These are phyloP conservation scores for Fusarium siculi DNA, from an alignment of 2,329 filamentous ascomycete species.

Conservation along the genomic window DNA sequence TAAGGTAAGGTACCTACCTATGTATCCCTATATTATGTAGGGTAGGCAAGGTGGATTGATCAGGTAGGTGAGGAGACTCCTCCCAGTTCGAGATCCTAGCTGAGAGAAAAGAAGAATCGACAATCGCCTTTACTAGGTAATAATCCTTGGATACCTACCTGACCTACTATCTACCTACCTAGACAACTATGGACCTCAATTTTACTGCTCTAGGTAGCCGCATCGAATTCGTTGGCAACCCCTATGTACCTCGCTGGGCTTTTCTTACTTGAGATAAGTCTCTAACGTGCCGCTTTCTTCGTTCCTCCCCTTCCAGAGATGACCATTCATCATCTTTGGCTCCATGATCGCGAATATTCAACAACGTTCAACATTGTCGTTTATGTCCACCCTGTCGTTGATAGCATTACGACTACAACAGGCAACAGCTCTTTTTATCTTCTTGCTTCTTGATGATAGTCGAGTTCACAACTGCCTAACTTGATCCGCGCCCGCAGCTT, in stretches of 20 bases:
- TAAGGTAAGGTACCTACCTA: neutral
- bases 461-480: slow-evolving; percentile 12
- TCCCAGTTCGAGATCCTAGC: slow-evolving; percentile 1
- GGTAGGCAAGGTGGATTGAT: neutral
- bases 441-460: neutral
- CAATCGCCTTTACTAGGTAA: neutral
- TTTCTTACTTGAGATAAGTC: neutral
- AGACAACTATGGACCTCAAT: neutral
- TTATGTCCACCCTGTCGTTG: slow-evolving; percentile 9
- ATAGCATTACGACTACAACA: slow-evolving; percentile 23
- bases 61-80: neutral
- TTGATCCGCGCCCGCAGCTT: slow-evolving; percentile 1
- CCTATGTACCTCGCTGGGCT: neutral
- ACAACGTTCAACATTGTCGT: slow-evolving; percentile 4
- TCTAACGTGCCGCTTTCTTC: neutral
- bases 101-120: neutral
- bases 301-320: neutral
- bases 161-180: neutral
- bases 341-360: neutral
- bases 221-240: neutral
- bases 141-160: neutral
- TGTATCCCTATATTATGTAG: neutral
- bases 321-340: slow-evolving; percentile 1
- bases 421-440: slow-evolving; percentile 36
- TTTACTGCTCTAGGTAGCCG: neutral